These are phyloP conservation scores for Noccaea bulbosa DNA, from an alignment of 345 rosid genomes.

Conservation along the genomic window DNA sequence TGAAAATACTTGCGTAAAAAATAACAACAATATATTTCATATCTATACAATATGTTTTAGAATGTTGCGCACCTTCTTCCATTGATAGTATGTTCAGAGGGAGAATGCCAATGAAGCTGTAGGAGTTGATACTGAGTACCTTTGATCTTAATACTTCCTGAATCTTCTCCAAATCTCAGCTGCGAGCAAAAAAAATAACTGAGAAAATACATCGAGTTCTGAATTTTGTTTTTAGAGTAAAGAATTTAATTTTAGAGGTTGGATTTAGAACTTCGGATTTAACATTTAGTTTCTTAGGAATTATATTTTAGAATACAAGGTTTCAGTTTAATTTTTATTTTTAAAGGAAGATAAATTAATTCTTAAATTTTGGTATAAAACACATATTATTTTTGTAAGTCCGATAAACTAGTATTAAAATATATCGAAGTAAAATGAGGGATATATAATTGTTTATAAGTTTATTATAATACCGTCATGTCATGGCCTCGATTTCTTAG, in stretches of 20 bases:
- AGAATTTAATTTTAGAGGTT: too few species aligned
- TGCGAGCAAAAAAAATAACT: background rate
- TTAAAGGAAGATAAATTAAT: too few species aligned
- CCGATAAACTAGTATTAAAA: too few species aligned
- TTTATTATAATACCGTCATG: conserved; percentile 57
- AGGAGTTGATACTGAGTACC: conserved; percentile 54
- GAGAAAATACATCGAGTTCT: too few species aligned
- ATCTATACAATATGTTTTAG: background rate
- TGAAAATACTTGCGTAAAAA: background rate
- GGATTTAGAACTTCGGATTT: too few species aligned
- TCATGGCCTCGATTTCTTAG: conserved; percentile 88
- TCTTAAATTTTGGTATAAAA: too few species aligned
- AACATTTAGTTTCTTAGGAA: too few species aligned
- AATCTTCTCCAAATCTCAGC: conserved; percentile 52
- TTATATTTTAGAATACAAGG: too few species aligned
- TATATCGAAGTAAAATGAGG: background rate
- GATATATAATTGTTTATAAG: background rate
- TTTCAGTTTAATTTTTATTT: too few species aligned
- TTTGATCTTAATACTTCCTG: conserved; percentile 58
- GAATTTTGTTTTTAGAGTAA: too few species aligned
- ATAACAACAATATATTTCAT: background rate
- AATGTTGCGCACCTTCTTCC: conserved; percentile 55
- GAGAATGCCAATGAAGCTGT: conserved; percentile 86
- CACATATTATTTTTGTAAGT: too few species aligned
- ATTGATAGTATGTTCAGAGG: conserved; percentile 77